Evolutionary conservation across 495 filamentous ascomycete genomes (phyloP).

Genomic region (Hypomontagnella monticulosa): DNA sequence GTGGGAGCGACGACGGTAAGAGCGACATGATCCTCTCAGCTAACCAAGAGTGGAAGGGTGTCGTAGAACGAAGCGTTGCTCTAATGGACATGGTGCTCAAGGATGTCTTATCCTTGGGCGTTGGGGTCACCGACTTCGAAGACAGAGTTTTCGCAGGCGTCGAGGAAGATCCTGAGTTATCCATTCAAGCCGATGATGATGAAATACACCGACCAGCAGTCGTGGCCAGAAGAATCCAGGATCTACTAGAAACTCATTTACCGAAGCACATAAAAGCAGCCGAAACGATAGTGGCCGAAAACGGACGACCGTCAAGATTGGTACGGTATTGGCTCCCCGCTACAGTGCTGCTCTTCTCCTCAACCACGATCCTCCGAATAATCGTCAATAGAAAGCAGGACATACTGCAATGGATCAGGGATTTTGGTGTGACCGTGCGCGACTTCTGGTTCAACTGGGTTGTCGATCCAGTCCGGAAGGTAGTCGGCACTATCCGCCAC

Average conservation of each 20-base stretch:
- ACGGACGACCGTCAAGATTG: conserved; percentile 79
- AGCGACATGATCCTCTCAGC: conserved; percentile 48
- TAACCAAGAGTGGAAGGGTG: conserved; percentile 73
- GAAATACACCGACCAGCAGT: conserved; percentile 58
- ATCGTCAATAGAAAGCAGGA: conserved; percentile 74
- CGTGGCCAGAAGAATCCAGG: conserved; percentile 72
- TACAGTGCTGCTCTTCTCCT: conserved; percentile 73
- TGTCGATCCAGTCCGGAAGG: conserved; percentile 79
- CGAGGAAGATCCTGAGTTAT: conserved; percentile 66
- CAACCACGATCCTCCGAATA: conserved; percentile 81
- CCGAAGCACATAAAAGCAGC: conserved; percentile 67
- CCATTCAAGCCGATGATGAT: conserved; percentile 51
- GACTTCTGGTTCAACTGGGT: conserved; percentile 99
- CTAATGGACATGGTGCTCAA: conserved; percentile 83
- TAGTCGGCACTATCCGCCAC: conserved; percentile 91
- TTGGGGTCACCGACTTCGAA: conserved; percentile 75
- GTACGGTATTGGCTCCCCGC: conserved; percentile 90
- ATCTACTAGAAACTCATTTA: conserved; percentile 68
- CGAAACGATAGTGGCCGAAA: conserved; percentile 56
- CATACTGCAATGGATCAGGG: conserved; percentile 77
- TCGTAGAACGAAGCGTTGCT: conserved; percentile 74
- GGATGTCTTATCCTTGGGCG: conserved; percentile 63
- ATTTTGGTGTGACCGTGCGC: conserved; percentile 76
- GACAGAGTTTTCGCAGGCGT: conserved; percentile 72
- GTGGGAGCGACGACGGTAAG: conserved; percentile 50